Conservation (phyloP, 768 basidiomycete species). For the Leccinum rimulosum region DNA sequence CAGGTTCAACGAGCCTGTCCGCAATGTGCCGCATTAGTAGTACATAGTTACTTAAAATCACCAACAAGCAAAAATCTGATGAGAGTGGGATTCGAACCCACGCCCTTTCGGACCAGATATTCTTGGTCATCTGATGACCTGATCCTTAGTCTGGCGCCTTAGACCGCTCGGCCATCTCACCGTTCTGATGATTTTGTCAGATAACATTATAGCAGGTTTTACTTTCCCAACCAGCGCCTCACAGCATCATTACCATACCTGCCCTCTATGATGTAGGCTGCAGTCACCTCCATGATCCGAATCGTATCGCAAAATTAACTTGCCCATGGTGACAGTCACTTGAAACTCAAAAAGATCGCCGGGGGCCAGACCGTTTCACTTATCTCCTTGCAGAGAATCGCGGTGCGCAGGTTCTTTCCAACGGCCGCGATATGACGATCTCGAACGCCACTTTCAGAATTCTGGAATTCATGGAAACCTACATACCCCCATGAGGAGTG, state of each 20-base stretch:
- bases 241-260: too few relatives aligned
- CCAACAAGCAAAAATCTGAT: slow-evolving; percentile 9
- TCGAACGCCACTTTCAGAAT: not conserved
- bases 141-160: slow-evolving; percentile 60
- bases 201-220: not conserved
- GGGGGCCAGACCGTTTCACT: not conserved
- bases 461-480: not conserved
- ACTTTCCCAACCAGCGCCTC: not conserved
- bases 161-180: slow-evolving; percentile 59
- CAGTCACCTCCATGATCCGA: not conserved
- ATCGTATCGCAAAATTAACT: not conserved
- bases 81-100: slow-evolving; percentile 43
- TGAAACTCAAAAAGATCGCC: not conserved
- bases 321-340: not conserved
- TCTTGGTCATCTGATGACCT: slow-evolving; percentile 31
- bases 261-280: too few relatives aligned
- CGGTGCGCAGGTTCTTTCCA: not conserved
- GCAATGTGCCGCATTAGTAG: not conserved
- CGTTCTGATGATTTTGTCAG: not conserved
- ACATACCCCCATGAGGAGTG: not conserved
- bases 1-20: not conserved
- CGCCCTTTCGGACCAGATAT: slow-evolving; percentile 40
- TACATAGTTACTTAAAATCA: too few relatives aligned
- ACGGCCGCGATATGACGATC: not conserved
- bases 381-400: not conserved